phyloP scores from a whole-genome alignment of 1,284 basidiomycete genomes.

The Peniophora sp. region DNA sequence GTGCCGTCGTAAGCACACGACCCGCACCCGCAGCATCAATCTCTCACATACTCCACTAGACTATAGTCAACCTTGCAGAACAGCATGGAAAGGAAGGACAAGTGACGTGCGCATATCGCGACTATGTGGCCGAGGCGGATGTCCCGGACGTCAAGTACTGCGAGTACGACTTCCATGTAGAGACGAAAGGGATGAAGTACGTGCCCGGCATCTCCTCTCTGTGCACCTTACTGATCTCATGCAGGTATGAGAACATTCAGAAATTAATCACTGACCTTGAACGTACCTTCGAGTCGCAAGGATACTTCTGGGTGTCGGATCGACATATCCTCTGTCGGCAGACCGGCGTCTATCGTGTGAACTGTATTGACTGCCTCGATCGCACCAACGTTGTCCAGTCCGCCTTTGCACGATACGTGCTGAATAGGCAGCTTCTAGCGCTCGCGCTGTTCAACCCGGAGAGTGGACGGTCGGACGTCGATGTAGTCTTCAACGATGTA shows the following conservation, averaged over 20 bases:
- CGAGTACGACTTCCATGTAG: slow-evolving; percentile 87
- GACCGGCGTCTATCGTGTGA: slow-evolving; percentile 77
- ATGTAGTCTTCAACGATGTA: slow-evolving; percentile 82
- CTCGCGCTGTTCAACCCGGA: slow-evolving; percentile 59
- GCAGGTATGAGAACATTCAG: slow-evolving; percentile 85
- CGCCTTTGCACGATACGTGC: slow-evolving; percentile 79
- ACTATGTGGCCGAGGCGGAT: slow-evolving; percentile 56
- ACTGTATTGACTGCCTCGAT: slow-evolving; percentile 92
- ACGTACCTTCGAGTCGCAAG: slow-evolving; percentile 70
- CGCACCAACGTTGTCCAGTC: slow-evolving; percentile 92
- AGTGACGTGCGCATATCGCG: slow-evolving; percentile 74
- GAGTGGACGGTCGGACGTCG: slow-evolving; percentile 48
- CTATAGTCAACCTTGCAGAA: slow-evolving; percentile 85
- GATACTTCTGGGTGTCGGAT: slow-evolving; percentile 84
- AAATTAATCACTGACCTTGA: slow-evolving; percentile 69
- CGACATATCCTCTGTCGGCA: slow-evolving; percentile 71
- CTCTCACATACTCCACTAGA: slow-evolving; percentile 32
- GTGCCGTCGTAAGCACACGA: slow-evolving; percentile 53
- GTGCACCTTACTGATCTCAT: slow-evolving; percentile 8
- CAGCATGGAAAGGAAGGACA: slow-evolving; percentile 81
- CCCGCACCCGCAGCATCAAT: too few relatives aligned
- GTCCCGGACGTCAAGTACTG: slow-evolving; percentile 62
- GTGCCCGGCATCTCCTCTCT: too few relatives aligned
- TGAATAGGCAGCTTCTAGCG: slow-evolving; percentile 76
- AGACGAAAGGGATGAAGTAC: slow-evolving; percentile 88